phyloP scores from a whole-genome alignment of 345 rosid genomes.

The Pistacia atlantica region DNA sequence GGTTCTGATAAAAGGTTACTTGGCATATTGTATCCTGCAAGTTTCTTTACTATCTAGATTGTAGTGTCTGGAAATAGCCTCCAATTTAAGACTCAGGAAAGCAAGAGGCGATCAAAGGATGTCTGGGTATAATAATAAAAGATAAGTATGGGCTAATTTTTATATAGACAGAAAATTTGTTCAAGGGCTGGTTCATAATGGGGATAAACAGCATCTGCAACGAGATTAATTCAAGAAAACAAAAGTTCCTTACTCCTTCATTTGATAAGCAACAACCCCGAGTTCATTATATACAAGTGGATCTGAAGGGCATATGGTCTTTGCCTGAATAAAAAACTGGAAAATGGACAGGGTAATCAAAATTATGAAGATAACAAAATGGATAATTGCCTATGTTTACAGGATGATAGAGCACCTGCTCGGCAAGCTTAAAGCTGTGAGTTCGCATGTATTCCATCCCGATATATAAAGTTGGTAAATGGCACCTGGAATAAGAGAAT shows the following conservation, averaged over 20 bases:
- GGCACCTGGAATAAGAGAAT: conserved; percentile 93
- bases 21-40: too few species aligned
- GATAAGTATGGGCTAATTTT: too few species aligned
- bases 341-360: conserved; percentile 22
- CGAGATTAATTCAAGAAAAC: neutral
- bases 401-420: conserved; percentile 63
- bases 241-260: conserved; percentile 78
- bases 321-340: conserved; percentile 96
- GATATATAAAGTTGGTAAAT: conserved; percentile 90
- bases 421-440: conserved; percentile 97
- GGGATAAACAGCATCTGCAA: neutral
- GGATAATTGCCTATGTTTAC: conserved; percentile 4
- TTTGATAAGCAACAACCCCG: conserved; percentile 93
- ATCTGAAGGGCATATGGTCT: conserved; percentile 84
- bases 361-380: neutral
- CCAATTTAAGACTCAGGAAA: too few species aligned
- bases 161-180: too few species aligned
- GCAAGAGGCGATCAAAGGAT: too few species aligned
- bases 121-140: too few species aligned
- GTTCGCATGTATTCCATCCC: conserved; percentile 99
- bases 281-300: conserved; percentile 96
- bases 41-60: too few species aligned
- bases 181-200: too few species aligned
- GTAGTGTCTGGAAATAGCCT: too few species aligned
- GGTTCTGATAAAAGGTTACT: too few species aligned